Evolutionary conservation across 2,329 filamentous ascomycete species (phyloP).

Genomic region (Cryphonectria naterciae): DNA sequence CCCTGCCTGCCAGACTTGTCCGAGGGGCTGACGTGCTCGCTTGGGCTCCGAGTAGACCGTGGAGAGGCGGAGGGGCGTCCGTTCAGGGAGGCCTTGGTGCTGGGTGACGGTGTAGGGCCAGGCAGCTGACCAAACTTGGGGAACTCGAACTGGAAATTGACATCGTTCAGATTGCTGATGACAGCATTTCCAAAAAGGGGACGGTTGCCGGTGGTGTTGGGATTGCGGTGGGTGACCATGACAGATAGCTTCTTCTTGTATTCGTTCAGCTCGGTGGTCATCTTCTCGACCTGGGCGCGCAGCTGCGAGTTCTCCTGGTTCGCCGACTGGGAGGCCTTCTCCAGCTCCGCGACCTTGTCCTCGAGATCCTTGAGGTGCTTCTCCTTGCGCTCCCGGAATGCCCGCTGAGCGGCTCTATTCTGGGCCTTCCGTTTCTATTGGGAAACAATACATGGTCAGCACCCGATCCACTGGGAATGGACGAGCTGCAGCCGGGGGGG

Average conservation of each 20-base stretch:
- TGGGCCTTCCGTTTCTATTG: constrained; percentile 90
- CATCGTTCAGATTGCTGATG: constrained; percentile 67
- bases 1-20: constrained; percentile 33
- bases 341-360: constrained; percentile 73
- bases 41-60: constrained; percentile 33
- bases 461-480: not conserved
- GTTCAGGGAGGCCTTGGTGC: constrained; percentile 31
- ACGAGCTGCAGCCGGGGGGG: not conserved
- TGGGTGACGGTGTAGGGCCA: constrained; percentile 41
- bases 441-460: constrained; percentile 33
- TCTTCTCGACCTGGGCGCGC: constrained; percentile 83
- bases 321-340: constrained; percentile 81
- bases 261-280: constrained; percentile 83
- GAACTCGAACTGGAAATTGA: constrained; percentile 94
- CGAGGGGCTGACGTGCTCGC: constrained; percentile 42
- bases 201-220: constrained; percentile 39
- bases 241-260: constrained; percentile 85
- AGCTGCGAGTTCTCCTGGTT: constrained; percentile 86
- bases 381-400: constrained; percentile 93
- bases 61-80: constrained; percentile 30
- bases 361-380: constrained; percentile 87
- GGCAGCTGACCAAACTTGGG: constrained; percentile 85
- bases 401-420: constrained; percentile 88
- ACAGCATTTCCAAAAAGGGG: constrained; percentile 53
- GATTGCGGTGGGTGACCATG: constrained; percentile 42